Evolutionary conservation across 164 flowering plant genomes (phyloP), one percentile per base, ranked within the genome.

Genomic region (Warburgia ugandensis): DNA sequence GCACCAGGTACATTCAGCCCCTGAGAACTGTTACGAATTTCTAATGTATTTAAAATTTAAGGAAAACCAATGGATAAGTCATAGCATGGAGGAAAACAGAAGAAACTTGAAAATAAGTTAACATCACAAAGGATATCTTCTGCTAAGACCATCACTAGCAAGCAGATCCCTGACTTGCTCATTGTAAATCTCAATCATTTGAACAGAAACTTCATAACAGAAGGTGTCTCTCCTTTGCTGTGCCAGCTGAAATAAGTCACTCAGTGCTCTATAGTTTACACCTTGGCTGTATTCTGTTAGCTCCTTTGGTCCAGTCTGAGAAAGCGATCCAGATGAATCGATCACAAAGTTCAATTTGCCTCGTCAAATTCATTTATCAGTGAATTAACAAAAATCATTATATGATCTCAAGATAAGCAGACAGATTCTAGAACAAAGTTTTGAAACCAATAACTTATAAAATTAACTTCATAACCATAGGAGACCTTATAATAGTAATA

Each of bases 141-240:
- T 94, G 72, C 68, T 86, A 6, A 77, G 64, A 48, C 96, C 57
- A 68, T 86, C 99, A 22, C 78, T 63, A 29, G 74, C 80, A 28
- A 94, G 90, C 36, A 94, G 99, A 66, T 94, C 99, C 48, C 99
- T 73, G 40, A 94, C 97, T 94, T 89, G 99, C 64, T 94, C 99
- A 58, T 94, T 94, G 50, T 94, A 94, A 48, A 94, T 89, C 68
- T 94, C 99, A 48, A 94, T 84, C 99, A 94, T 94, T 63, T 94
- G 99, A 49, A 89, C 97, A 44, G 87, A 74, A 55, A 94, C 80
- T 56, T 84, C 84, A 57, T 94, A 94, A 39, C 53, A 74, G 62
- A 82, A 84, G 25, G 79, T 77, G 47, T 86, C 90, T 62, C 69
- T 84, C 59, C 99, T 80, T 72, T 86, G 92, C 55, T 83, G 83